Base-by-base conservation (phyloP, 2,329 filamentous ascomycete genomes). In the Xylaria sp. region DNA sequence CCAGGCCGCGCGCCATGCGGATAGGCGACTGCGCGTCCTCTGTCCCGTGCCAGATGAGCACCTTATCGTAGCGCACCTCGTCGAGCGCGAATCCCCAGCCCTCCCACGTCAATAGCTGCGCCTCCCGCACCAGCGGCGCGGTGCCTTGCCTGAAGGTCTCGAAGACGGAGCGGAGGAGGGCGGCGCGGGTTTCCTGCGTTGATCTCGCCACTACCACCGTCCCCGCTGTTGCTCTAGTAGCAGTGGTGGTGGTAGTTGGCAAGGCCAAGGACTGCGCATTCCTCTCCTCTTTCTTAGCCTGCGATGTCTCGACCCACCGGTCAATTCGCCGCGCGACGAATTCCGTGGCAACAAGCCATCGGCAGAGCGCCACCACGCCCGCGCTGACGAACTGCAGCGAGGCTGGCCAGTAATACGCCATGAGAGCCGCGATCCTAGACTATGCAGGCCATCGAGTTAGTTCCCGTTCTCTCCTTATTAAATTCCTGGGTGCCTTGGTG, bases 21-120 rank as follows among this genome's bases (percentile, higher is more conserved):
- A 59, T 59, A 12, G 65, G 65, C 11, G 58, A 62, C 30, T 63
- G 58, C 2, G 39, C 24, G 54, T 67, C 65, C n/a, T 56, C 57
- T 32, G 60, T 42, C 7, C 65, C 65, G 34, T 67, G 65, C 59
- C 59, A 67, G 42, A 67, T 59, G 48, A 63, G 14, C 12, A 62
- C 17, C 8, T 51, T 39, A 36, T 57, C 34, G 50, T 58, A 45
- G 4, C 9, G 24, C 30, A 64, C 54, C 12, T 67, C 59, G 12
- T 58, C 47, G 7, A 64, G 32, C 12, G 47, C 42, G 45, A 67
- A 64, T 0, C 65, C 65, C 65, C 58, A 67, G 5, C 59, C 65
- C n/a, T 61, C 39, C 57, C 64, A 61, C 19, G 64, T 61, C 27
- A 66, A 50, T 9, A 61, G 64, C 51, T 61, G 56, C 11, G 64